phyloP scores from a whole-genome alignment of 164 flowering plant genomes.

The Akebia trifoliata region DNA sequence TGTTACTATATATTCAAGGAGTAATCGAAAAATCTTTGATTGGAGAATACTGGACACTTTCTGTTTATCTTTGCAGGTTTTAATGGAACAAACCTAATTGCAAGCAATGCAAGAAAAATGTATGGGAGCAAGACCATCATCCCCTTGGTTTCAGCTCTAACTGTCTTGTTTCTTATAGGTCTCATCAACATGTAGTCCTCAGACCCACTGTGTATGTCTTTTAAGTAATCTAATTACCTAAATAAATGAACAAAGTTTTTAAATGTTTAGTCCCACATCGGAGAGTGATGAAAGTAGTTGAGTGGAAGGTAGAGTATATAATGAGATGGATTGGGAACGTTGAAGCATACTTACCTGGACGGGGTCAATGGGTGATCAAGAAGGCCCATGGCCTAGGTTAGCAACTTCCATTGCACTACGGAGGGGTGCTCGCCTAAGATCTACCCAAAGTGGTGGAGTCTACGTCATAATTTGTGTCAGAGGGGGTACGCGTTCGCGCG shows the following conservation, averaged over 20 bases:
- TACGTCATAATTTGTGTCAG: conserved; percentile 6
- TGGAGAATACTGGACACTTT: too few species aligned
- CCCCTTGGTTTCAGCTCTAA: conserved; percentile 5
- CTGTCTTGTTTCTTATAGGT: not conserved
- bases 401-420: conserved; percentile 30
- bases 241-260: not conserved
- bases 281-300: too few species aligned
- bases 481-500: too few species aligned
- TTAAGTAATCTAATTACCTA: not conserved
- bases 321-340: too few species aligned
- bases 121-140: conserved; percentile 3
- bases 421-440: conserved; percentile 1
- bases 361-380: conserved; percentile 35
- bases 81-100: not conserved
- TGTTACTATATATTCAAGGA: too few species aligned
- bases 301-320: too few species aligned
- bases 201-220: too few species aligned
- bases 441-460: conserved; percentile 1
- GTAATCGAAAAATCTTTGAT: too few species aligned
- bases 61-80: conserved; percentile 7
- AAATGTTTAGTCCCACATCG: not conserved
- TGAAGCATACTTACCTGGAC: conserved; percentile 42
- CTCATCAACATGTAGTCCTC: not conserved
- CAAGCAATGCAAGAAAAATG: conserved; percentile 3
- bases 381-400: conserved; percentile 34